Evolutionary conservation across 1,139 yeast genomes (phyloP), one percentile per base, ranked within the genome.

Genomic region (Protomyces inouyei): DNA sequence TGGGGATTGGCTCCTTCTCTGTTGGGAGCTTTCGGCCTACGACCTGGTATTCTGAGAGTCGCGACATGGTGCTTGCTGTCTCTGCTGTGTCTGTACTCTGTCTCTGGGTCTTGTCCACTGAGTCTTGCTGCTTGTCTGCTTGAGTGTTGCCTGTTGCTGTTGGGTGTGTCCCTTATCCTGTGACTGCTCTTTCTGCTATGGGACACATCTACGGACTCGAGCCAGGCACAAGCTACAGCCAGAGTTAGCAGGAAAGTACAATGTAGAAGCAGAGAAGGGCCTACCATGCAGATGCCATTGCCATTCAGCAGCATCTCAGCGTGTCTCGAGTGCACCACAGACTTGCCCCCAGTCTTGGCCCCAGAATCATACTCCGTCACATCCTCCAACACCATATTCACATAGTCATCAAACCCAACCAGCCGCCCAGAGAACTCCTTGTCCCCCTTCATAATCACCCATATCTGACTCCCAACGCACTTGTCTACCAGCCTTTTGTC

Each of bases 1-100:
- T 93, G 83, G 98, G 99, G 84, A 91, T 97, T 78, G 98, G 97
- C 79, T 88, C 97, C 78, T 92, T 83, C 83, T 91, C 98, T 78
- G 97, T 91, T 76, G 99, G 98, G 82, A 93, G 91, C 85, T 95
- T 96, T 83, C 99, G 97, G 84, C 99, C 99, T 83, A 93, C 93
- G 81, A 93, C 97, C 86, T 93, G 97, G 86, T 92, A 92, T 87
- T 93, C 98, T 16, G 48, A 43, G 14, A 43, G 48, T n/a, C 48
- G 48, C 48, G 48, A 43, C 48, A 43, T 43, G 48, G 25, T 43
- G n/a, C 18, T 9, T 0, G 18, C 18, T 43, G 48, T 43, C 4
- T 6, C n/a, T 38, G 43, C n/a, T 38, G 18, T 38, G 43, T 14
- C 16, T 38, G 18, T 38, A n/a, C 8, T 14, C 16, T 16, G 43